Evolutionary conservation across 768 basidiomycete species (phyloP), one percentile per base, ranked within the genome.

Genomic region (Psilocybe cyanescens): DNA sequence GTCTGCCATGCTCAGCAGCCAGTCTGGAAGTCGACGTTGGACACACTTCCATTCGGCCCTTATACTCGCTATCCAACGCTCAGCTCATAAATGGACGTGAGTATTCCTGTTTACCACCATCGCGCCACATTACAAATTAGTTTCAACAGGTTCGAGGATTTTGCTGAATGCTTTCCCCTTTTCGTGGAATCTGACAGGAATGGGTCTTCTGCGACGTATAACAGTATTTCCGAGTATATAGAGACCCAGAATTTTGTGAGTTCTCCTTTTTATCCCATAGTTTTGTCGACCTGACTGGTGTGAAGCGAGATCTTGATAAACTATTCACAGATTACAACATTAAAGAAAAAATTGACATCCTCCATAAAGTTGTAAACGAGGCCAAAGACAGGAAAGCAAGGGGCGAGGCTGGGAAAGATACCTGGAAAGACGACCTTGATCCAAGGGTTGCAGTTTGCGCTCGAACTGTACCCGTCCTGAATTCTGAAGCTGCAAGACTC

Each of bases 261-360:
- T 80, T 72, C 12, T 12, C 50, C 55, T 59, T 47, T 47, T 58
- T 16, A 2, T 7, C 2, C 14, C 12, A 16, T 33, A 17, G 24
- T 24, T 24, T 24, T 24, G 24, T 24, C 37, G 9, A 49, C 55
- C 51, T 50, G 62, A 17, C 24, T 51, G 41, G 56, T 49, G 16
- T 52, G 5, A 55, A 92, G 90, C 82, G 83, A 39, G 84, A 87
- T 62, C 80, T 89, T 44, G 88, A 92, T 55, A 82, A 86, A 39
- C 63, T 93, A n/a, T 88, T 92, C 71, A 83, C 79, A 30, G 83
- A 88, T 57, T 88, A 89, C 67, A 79, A 84, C 54, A 86, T 90
- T 1, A 84, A 85, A 64, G 86, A 88, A 48, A 88, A 85, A 64
- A 82, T 93, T 33, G 91, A 94, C 70, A 79, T 79, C 3, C 78